phyloP scores from a whole-genome alignment of 495 filamentous ascomycete species.

The Penicillium canescens region DNA sequence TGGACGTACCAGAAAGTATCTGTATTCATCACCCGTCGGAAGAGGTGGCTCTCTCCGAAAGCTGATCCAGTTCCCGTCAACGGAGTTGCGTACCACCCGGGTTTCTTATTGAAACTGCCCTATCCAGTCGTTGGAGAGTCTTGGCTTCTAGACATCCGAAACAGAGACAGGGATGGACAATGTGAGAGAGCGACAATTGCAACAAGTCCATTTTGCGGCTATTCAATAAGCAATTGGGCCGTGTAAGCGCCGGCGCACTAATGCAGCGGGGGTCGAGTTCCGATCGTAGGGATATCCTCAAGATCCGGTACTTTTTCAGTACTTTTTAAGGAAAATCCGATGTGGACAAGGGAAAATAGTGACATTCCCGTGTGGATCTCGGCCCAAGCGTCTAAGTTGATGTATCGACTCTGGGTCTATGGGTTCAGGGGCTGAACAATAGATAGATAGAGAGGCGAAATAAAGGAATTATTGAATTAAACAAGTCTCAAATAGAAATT shows the following conservation, averaged over 20 bases:
- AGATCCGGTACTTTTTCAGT: too few species aligned
- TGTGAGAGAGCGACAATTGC: conserved; percentile 6
- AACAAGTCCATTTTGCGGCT: conserved; percentile 10
- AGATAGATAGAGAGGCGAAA: too few species aligned
- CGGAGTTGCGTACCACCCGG: too few species aligned
- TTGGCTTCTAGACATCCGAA: neutral
- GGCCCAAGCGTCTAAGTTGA: too few species aligned
- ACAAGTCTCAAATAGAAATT: neutral
- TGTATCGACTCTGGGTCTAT: too few species aligned
- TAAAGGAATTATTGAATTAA: neutral
- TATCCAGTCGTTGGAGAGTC: conserved; percentile 4
- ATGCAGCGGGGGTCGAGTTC: conserved; percentile 8
- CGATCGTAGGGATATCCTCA: conserved; percentile 6
- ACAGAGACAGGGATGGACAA: neutral
- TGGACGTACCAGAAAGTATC: neutral
- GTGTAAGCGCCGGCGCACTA: conserved; percentile 2
- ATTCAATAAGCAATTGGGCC: conserved; percentile 11
- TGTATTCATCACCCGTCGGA: conserved; percentile 1
- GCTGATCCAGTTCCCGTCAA: too few species aligned
- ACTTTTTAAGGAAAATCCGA: too few species aligned
- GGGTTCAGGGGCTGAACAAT: too few species aligned
- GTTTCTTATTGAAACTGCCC: conserved; percentile 1
- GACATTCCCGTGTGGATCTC: too few species aligned
- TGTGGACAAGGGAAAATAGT: too few species aligned
- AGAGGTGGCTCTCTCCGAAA: neutral